Evolutionary conservation across 2,329 filamentous ascomycete genomes (phyloP), one percentile per base, ranked within the genome.

Genomic region (Aureobasidium leucospermi): DNA sequence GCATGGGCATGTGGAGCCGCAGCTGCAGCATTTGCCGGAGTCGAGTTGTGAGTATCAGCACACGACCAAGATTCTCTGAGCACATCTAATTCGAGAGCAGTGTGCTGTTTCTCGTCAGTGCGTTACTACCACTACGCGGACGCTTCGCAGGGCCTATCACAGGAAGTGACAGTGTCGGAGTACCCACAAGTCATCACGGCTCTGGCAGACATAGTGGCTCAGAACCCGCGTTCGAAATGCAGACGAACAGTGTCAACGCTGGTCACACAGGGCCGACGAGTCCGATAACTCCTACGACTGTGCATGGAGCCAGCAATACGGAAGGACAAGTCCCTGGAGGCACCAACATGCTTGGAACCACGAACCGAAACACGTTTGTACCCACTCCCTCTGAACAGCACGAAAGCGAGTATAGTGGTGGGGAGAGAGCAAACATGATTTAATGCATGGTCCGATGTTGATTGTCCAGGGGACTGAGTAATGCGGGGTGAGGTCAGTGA

Each of bases 1-100:
- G 58, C 34, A 16, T 60, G 58, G 48, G 48, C 58, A 15, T 60
- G 58, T 43, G 58, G 48, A 36, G 58, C 58, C 31, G 58, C 58
- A 0, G 58, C 47, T 29, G 58, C 58, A 13, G 58, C 48, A 9
- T 55, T 60, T 15, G 16, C 58, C 32, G 58, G 58, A 3, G 2
- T 60, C 11, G 58, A 60, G 6, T 52, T 55, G 58, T 60, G 29
- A 53, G 58, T 60, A 4, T n/a, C 46, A 32, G 43, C 2, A 16
- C 11, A 6, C 34, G 6, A 10, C 8, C 3, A 16, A 6, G 1
- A 28, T 3, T 6, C 31, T 7, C 13, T 15, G 6, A 11, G 9
- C 6, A 0, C 5, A 36, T n/a, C 2, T 43, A 16, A 34, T 46
- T 38, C n/a, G 15, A 7, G 29, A 15, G 10, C 32, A 58, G 55